A percentile compares a stretch with the other conserved stretches of the same genome.
Conservation (phyloP, 75 land plant species). For the Pinus tabuliformis region DNA sequence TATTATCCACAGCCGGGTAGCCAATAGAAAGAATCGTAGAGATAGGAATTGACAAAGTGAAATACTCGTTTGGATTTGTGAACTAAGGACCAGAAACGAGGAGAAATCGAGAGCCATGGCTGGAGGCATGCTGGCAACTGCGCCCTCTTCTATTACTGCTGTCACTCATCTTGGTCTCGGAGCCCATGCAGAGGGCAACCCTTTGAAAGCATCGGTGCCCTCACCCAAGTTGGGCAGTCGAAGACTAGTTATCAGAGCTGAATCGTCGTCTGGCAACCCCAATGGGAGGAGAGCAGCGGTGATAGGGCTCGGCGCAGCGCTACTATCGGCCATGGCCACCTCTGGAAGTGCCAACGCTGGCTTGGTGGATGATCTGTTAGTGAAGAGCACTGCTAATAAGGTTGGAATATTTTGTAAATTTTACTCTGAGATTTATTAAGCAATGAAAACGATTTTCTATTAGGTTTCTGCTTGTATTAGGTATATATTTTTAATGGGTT, state of each 20-base stretch:
- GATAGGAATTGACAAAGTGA: background rate
- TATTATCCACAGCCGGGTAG: background rate
- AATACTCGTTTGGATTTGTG: background rate
- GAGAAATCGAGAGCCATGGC: background rate
- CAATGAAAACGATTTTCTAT: too few species aligned
- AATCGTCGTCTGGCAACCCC: slow-evolving; percentile 7
- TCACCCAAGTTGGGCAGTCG: background rate
- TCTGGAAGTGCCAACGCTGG: slow-evolving; percentile 68
- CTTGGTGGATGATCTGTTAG: slow-evolving; percentile 79
- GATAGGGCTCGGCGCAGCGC: slow-evolving; percentile 35
- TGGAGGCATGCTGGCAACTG: slow-evolving; percentile 1
- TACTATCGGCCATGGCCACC: slow-evolving; percentile 29
- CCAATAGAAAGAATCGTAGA: background rate
- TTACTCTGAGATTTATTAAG: too few species aligned
- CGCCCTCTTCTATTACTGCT: background rate
- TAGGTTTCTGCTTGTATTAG: too few species aligned
- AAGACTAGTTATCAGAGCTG: slow-evolving; percentile 6
- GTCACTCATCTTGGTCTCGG: background rate
- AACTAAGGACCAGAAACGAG: background rate
- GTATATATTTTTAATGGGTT: too few species aligned
- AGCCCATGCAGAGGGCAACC: background rate
- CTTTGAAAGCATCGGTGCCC: background rate
- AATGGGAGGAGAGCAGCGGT: slow-evolving; percentile 45
- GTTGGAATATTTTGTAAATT: slow-evolving; percentile 14
- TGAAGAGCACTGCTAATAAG: slow-evolving; percentile 87